Evolutionary conservation across 768 basidiomycete genomes (phyloP).

Genomic region (Boletales sp.): DNA sequence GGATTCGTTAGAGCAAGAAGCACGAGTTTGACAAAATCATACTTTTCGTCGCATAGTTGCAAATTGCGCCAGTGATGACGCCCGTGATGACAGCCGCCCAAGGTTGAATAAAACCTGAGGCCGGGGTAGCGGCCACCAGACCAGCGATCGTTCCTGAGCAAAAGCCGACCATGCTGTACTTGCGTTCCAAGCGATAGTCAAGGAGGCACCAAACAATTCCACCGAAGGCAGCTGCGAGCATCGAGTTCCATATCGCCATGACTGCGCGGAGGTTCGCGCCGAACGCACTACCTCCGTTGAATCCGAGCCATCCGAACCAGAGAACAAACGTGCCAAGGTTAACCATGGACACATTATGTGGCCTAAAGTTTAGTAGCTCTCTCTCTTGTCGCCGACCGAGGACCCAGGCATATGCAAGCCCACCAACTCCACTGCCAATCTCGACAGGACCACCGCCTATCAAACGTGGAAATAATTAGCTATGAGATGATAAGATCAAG

Average conservation of each 20-base stretch:
- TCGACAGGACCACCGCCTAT: slow-evolving; percentile 84
- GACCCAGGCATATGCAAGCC: slow-evolving; percentile 83
- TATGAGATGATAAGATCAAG: slow-evolving; percentile 1
- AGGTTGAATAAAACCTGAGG: slow-evolving; percentile 74
- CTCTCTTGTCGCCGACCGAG: slow-evolving; percentile 76
- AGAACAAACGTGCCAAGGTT: slow-evolving; percentile 81
- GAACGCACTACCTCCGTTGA: slow-evolving; percentile 88
- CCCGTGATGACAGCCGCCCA: slow-evolving; percentile 80
- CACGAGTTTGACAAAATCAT: slow-evolving; percentile 22
- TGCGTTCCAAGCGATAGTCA: slow-evolving; percentile 75
- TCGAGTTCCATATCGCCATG: slow-evolving; percentile 85
- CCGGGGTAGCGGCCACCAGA: slow-evolving; percentile 85
- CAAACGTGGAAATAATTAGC: background rate
- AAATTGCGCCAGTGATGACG: slow-evolving; percentile 61
- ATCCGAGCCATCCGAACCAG: slow-evolving; percentile 88
- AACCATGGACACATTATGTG: slow-evolving; percentile 84
- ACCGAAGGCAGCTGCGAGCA: slow-evolving; percentile 78
- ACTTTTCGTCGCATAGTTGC: slow-evolving; percentile 86
- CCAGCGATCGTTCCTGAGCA: slow-evolving; percentile 88
- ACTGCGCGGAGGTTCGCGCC: slow-evolving; percentile 85
- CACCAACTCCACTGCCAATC: slow-evolving; percentile 80
- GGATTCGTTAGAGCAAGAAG: slow-evolving; percentile 9
- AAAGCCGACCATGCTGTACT: slow-evolving; percentile 89
- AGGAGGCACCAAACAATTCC: slow-evolving; percentile 81
- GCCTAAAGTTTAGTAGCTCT: slow-evolving; percentile 75